These are phyloP conservation scores for Brassica balearica DNA, from an alignment of 441 rosid species.

Conservation along the genomic window DNA sequence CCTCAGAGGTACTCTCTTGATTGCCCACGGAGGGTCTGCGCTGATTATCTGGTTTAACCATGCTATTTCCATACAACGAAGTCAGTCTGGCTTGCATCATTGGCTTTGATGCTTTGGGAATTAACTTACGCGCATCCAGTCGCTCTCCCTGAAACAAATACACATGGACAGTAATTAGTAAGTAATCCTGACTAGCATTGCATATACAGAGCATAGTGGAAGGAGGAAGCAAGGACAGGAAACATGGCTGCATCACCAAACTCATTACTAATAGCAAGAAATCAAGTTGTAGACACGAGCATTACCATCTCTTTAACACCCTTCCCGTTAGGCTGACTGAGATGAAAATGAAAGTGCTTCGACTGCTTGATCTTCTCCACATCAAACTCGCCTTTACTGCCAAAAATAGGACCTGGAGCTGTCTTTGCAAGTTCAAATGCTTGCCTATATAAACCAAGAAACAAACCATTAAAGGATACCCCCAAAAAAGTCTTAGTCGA, in stretches of 20 bases:
- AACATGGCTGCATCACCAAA: not conserved
- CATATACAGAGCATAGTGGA: constrained; percentile 12
- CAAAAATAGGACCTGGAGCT: constrained; percentile 60
- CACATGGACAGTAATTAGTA: not conserved
- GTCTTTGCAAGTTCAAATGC: constrained; percentile 82
- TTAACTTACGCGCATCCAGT: constrained; percentile 45
- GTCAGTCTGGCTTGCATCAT: constrained; percentile 66
- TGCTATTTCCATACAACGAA: constrained; percentile 75
- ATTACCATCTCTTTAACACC: constrained; percentile 56
- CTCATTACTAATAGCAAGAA: not conserved
- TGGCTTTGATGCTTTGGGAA: constrained; percentile 55
- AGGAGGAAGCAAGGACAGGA: constrained; percentile 11
- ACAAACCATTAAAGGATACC: too few relatives aligned
- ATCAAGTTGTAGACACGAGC: too few relatives aligned
- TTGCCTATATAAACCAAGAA: constrained; percentile 48
- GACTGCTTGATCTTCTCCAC: constrained; percentile 76
- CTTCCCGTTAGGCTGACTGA: constrained; percentile 56
- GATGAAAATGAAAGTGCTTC: constrained; percentile 58
- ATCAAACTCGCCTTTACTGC: constrained; percentile 55
- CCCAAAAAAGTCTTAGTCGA: too few relatives aligned
- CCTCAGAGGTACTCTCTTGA: constrained; percentile 55
- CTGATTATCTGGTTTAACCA: constrained; percentile 49
- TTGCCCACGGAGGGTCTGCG: constrained; percentile 47
- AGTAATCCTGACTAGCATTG: not conserved
- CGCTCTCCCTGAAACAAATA: constrained; percentile 61